Evolutionary conservation across 495 filamentous ascomycete species (phyloP).

Genomic region (Acidiella bohemica): DNA sequence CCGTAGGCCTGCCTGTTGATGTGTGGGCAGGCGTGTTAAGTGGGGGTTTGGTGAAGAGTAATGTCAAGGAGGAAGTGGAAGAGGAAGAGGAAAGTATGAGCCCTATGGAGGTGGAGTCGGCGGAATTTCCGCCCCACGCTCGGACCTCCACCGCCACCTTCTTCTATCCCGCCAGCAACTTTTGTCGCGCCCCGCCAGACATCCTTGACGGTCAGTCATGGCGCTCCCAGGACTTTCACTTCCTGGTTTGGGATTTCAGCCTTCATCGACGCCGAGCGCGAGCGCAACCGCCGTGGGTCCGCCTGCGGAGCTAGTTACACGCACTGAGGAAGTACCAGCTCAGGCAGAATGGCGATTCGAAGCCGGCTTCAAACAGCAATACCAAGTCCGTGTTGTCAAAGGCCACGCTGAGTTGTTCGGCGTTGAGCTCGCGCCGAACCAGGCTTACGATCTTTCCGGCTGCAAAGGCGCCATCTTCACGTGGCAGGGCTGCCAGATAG

Average conservation of each 20-base stretch:
- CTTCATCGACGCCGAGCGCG: neutral
- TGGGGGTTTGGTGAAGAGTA: no score
- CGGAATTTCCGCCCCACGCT: no score
- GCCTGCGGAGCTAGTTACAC: conserved; percentile 5
- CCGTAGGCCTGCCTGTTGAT: no score
- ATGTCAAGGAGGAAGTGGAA: no score
- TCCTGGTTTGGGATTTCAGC: conserved; percentile 13
- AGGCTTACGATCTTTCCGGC: conserved; percentile 68
- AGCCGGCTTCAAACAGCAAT: conserved; percentile 44
- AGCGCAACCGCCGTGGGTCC: neutral
- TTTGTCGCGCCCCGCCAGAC: no score
- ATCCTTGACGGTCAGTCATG: conserved; percentile 8
- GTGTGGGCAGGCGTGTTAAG: no score
- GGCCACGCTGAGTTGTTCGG: conserved; percentile 93
- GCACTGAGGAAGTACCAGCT: conserved; percentile 23
- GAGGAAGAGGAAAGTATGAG: no score
- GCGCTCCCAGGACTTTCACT: conserved; percentile 15
- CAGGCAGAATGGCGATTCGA: conserved; percentile 85
- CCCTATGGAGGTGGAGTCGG: no score
- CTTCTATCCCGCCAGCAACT: no score
- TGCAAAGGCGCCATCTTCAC: conserved; percentile 81
- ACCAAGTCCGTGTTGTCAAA: conserved; percentile 44
- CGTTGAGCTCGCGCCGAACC: conserved; percentile 74
- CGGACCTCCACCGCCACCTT: no score
- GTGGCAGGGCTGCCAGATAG: conserved; percentile 75